These are phyloP conservation scores for Mycena floridula DNA, from an alignment of 768 basidiomycete species.

Conservation along the genomic window DNA sequence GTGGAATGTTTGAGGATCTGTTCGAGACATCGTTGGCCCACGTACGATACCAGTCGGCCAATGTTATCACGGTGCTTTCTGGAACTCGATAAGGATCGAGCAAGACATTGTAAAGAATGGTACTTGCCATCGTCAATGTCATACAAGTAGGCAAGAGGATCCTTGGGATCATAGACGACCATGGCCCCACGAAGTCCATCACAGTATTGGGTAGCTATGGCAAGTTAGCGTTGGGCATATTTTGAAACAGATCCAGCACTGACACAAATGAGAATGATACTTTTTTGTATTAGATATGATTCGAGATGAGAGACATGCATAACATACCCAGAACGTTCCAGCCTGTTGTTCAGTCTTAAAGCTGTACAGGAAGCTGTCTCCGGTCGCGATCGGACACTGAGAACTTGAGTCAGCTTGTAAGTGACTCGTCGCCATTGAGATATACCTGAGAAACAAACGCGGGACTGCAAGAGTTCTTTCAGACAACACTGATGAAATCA, in stretches of 20 bases:
- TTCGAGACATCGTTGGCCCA: too few species aligned
- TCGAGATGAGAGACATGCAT: too few species aligned
- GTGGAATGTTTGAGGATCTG: too few species aligned
- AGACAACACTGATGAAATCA: background rate
- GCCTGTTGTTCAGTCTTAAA: slow-evolving; percentile 20
- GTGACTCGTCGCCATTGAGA: background rate
- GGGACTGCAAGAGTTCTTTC: background rate
- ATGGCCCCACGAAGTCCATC: slow-evolving; percentile 34
- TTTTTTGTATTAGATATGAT: too few species aligned
- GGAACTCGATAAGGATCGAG: background rate
- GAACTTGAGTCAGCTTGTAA: too few species aligned
- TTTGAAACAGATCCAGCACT: background rate
- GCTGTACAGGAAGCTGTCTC: slow-evolving; percentile 21
- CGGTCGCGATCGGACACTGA: slow-evolving; percentile 25
- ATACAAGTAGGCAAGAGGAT: slow-evolving; percentile 12
- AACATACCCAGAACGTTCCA: slow-evolving; percentile 21
- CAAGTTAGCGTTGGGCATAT: slow-evolving; percentile 4
- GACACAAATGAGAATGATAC: background rate
- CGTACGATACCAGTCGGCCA: slow-evolving; percentile 29
- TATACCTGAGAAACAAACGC: background rate
- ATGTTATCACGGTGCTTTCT: slow-evolving; percentile 26
- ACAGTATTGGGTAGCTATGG: slow-evolving; percentile 31
- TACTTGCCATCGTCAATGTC: slow-evolving; percentile 17
- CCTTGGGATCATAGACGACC: slow-evolving; percentile 25
- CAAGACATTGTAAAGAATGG: background rate